Evolutionary conservation across 2,329 filamentous ascomycete species (phyloP).

Genomic region (Aspergillus texensis): DNA sequence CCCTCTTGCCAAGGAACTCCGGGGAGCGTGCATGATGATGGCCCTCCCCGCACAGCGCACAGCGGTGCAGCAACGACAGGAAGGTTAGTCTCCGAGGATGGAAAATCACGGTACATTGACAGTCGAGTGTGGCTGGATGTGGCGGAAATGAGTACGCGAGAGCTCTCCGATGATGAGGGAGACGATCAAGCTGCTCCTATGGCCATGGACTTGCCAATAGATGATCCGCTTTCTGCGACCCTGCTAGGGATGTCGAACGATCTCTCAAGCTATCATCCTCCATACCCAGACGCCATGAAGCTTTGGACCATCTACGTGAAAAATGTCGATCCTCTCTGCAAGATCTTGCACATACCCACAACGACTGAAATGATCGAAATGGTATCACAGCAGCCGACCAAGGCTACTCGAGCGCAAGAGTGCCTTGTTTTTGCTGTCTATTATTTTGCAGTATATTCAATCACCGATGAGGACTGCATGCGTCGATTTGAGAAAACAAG

Average conservation of each 20-base stretch:
- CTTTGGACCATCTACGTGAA: constrained; percentile 77
- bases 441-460: constrained; percentile 23
- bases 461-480: constrained; percentile 18
- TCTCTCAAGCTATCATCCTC: constrained; percentile 32
- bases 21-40: neutral
- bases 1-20: neutral
- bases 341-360: constrained; percentile 71
- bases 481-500: constrained; percentile 3
- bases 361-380: constrained; percentile 68
- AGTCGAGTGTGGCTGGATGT: constrained; percentile 31
- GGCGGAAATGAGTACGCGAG: constrained; percentile 29
- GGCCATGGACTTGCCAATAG: neutral
- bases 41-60: neutral
- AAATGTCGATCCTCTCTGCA: constrained; percentile 73
- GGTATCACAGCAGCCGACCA: constrained; percentile 48
- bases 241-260: constrained; percentile 10
- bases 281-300: constrained; percentile 54
- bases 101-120: constrained; percentile 49
- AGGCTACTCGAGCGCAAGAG: constrained; percentile 34
- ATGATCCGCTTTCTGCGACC: constrained; percentile 2
- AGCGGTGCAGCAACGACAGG: neutral
- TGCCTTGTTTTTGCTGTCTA: constrained; percentile 38
- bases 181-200: neutral
- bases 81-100: constrained; percentile 19
- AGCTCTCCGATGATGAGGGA: constrained; percentile 26